phyloP scores from a whole-genome alignment of 352 stramenopile genomes.

The Globisporangium spiculum region DNA sequence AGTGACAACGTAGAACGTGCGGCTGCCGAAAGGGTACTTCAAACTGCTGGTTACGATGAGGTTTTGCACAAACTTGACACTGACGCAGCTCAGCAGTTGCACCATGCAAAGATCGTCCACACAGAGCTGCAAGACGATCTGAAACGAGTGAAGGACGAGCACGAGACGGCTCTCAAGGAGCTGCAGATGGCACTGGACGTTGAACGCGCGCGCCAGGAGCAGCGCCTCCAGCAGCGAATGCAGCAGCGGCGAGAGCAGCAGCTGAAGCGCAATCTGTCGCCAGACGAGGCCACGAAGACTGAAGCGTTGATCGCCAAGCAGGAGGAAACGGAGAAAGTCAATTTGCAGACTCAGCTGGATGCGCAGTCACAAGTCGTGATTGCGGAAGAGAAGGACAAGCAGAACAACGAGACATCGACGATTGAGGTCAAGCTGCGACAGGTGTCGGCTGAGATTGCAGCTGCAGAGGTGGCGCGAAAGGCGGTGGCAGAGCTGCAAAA shows the following conservation, averaged over 20 bases:
- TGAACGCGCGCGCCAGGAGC: slow-evolving; percentile 1
- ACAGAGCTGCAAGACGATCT: background rate
- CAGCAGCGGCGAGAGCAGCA: slow-evolving; percentile 7
- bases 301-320: background rate
- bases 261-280: background rate
- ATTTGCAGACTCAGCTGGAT: background rate
- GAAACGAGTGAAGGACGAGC: slow-evolving; percentile 1
- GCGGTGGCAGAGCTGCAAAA: background rate
- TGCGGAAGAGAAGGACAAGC: slow-evolving; percentile 1
- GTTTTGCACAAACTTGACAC: background rate
- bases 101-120: background rate
- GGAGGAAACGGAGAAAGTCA: background rate
- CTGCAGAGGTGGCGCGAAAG: background rate
- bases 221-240: background rate
- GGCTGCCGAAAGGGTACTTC: background rate
- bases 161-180: background rate
- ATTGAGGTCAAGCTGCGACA: background rate
- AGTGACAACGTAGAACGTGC: background rate
- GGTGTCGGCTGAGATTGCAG: background rate
- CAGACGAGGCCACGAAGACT: background rate
- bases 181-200: background rate
- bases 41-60: background rate
- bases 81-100: background rate
- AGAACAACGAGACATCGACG: background rate
- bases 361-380: background rate